phyloP scores from a whole-genome alignment of 306 rosid species.

The Hippophae tibetana region DNA sequence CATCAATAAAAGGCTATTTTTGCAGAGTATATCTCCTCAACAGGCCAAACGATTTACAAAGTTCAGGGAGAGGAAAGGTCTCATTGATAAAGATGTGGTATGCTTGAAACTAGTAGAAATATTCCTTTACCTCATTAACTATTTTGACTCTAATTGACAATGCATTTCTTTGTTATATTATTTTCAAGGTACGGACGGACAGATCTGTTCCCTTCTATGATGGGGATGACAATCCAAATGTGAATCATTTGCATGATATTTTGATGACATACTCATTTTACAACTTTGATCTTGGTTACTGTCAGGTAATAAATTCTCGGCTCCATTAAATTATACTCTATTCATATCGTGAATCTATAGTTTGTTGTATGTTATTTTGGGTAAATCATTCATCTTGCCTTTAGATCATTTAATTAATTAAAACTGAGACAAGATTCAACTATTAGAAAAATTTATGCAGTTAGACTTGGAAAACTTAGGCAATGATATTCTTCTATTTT shows the following conservation, averaged over 20 bases:
- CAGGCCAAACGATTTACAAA: constrained; percentile 95
- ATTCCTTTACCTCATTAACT: constrained; percentile 15
- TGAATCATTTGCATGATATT: constrained; percentile 72
- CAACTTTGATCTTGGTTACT: constrained; percentile 98
- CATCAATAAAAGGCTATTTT: not conserved
- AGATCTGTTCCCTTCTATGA: constrained; percentile 67
- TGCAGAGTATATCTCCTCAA: constrained; percentile 70
- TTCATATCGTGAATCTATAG: too few species aligned
- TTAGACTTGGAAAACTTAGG: too few species aligned
- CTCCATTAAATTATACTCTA: constrained; percentile 8
- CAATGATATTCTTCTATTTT: too few species aligned
- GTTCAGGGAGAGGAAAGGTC: constrained; percentile 95
- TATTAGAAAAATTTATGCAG: too few species aligned
- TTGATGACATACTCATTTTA: constrained; percentile 89
- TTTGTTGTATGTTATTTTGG: too few species aligned
- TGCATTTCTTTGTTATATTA: constrained; percentile 18
- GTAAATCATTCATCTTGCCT: too few species aligned
- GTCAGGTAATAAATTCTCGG: constrained; percentile 59
- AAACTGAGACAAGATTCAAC: too few species aligned
- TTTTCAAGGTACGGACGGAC: constrained; percentile 84
- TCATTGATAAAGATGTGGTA: constrained; percentile 98
- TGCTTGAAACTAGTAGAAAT: constrained; percentile 19
- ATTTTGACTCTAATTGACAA: constrained; percentile 9
- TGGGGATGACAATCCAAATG: constrained; percentile 89
- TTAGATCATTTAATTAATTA: too few species aligned